phyloP scores from a whole-genome alignment of 2,329 filamentous ascomycete species.

The Colletotrichum graminicola region DNA sequence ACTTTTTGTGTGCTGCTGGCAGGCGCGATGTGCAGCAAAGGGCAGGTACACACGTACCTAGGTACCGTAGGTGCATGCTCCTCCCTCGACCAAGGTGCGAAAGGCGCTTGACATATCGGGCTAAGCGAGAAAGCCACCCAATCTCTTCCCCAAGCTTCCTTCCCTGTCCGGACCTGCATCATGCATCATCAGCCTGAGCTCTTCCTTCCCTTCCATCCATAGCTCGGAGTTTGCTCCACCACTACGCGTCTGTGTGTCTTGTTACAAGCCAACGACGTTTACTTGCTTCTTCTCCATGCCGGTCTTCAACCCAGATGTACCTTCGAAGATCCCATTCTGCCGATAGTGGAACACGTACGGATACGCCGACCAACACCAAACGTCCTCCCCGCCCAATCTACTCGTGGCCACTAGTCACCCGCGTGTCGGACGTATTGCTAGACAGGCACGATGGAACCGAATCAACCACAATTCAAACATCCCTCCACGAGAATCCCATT shows the following conservation, averaged over 20 bases:
- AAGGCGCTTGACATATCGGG: not conserved
- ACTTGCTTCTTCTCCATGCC: conserved; percentile 36
- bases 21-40: too few relatives aligned
- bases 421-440: not conserved
- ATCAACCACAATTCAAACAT: conserved; percentile 1
- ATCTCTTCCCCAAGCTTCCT: conserved; percentile 26
- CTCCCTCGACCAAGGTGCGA: not conserved
- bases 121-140: conserved; percentile 23
- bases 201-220: conserved; percentile 12
- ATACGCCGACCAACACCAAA: not conserved
- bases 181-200: not conserved
- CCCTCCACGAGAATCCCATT: not conserved
- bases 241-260: not conserved
- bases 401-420: conserved; percentile 16
- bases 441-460: conserved; percentile 12
- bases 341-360: conserved; percentile 29
- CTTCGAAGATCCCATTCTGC: conserved; percentile 24
- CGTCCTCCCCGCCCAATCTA: conserved; percentile 26
- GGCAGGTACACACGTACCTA: not conserved
- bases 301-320: conserved; percentile 14
- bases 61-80: too few relatives aligned
- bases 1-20: too few relatives aligned
- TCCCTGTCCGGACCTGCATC: conserved; percentile 14
- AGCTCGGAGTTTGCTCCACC: not conserved
- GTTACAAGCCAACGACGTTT: conserved; percentile 2